Percentiles rank a stretch among this genome's conserved stretches.
These are phyloP conservation scores for Erysimum cheiranthoides DNA, from an alignment of 345 rosid genomes.

Conservation along the genomic window DNA sequence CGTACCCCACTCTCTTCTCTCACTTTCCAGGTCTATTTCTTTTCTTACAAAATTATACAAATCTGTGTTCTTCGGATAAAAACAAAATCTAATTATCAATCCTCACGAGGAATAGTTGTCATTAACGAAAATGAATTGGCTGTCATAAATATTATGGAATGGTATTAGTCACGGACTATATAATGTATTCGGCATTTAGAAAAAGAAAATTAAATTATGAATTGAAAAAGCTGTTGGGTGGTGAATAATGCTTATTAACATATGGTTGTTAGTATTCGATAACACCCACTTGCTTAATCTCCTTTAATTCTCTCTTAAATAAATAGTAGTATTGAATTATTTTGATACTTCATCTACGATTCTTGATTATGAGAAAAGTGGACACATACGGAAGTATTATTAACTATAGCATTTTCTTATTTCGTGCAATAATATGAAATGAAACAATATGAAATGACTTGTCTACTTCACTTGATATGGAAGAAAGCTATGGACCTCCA, in stretches of 20 bases:
- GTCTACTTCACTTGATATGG: constrained; percentile 34
- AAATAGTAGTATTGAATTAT: neutral
- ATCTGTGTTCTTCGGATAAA: constrained; percentile 18
- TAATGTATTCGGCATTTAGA: neutral
- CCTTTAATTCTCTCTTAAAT: neutral
- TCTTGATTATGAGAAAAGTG: constrained; percentile 27
- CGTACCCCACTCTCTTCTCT: constrained; percentile 62
- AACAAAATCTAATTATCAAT: constrained; percentile 36
- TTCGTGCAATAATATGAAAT: neutral
- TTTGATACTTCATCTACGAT: constrained; percentile 26
- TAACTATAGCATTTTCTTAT: neutral
- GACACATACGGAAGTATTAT: constrained; percentile 8
- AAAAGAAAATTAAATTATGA: neutral
- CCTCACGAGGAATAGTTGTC: constrained; percentile 41
- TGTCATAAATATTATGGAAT: constrained; percentile 27
- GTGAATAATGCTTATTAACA: constrained; percentile 39
- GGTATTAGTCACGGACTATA: constrained; percentile 40
- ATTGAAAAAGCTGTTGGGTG: constrained; percentile 33
- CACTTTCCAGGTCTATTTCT: constrained; percentile 63
- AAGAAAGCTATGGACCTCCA: constrained; percentile 38
- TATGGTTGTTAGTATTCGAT: constrained; percentile 31
- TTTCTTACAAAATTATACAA: constrained; percentile 1
- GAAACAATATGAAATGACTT: constrained; percentile 29
- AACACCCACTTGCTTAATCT: constrained; percentile 39
- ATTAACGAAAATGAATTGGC: constrained; percentile 30